phyloP scores from a whole-genome alignment of 192 early-diverging fungal genomes.

The Coemansia sp. region DNA sequence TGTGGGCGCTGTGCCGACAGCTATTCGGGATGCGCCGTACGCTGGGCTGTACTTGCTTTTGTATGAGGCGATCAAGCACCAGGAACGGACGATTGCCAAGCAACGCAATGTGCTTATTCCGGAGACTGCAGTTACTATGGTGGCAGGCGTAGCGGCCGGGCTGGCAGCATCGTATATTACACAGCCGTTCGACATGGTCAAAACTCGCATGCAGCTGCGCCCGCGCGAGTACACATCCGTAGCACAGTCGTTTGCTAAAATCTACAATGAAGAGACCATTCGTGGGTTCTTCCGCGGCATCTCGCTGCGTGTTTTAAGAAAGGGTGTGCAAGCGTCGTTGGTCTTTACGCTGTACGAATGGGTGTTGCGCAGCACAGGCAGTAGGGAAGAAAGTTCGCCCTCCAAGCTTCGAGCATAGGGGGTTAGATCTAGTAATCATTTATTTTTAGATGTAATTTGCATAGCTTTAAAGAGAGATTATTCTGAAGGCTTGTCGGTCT shows the following conservation, averaged over 20 bases:
- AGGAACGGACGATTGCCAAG: slow-evolving; percentile 38
- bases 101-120: slow-evolving; percentile 41
- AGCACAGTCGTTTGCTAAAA: slow-evolving; percentile 46
- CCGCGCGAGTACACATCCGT: slow-evolving; percentile 64
- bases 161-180: slow-evolving; percentile 75
- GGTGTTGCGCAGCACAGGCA: slow-evolving; percentile 25
- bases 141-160: slow-evolving; percentile 64
- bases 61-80: slow-evolving; percentile 75
- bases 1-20: slow-evolving; percentile 82
- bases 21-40: slow-evolving; percentile 83
- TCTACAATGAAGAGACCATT: slow-evolving; percentile 66
- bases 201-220: slow-evolving; percentile 89
- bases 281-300: slow-evolving; percentile 83
- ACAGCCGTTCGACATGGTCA: slow-evolving; percentile 92
- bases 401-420: slow-evolving; percentile 15
- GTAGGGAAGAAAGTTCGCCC: slow-evolving; percentile 1
- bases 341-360: slow-evolving; percentile 92
- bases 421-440: neutral
- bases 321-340: slow-evolving; percentile 80
- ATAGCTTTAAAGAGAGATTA: no score
- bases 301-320: slow-evolving; percentile 74
- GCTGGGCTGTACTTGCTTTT: slow-evolving; percentile 88
- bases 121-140: slow-evolving; percentile 61
- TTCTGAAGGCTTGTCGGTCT: neutral
- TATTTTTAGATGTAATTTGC: neutral